phyloP scores from a whole-genome alignment of 129 eudicot genomes.

The Chrysanthemum makinoi region DNA sequence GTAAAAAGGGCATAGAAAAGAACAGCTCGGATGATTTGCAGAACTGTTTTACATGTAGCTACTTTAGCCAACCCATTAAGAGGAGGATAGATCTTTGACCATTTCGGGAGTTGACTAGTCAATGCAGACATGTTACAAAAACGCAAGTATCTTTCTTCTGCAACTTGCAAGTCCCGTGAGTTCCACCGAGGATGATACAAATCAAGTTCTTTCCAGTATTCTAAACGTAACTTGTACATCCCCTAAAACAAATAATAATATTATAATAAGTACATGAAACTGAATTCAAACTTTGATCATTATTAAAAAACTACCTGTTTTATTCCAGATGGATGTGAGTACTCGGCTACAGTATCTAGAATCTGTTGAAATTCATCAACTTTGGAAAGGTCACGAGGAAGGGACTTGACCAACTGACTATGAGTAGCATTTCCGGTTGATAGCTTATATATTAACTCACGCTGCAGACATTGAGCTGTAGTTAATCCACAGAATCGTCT shows the following conservation, averaged over 20 bases:
- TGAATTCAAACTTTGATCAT: background rate
- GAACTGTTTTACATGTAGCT: constrained; percentile 77
- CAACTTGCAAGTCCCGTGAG: constrained; percentile 86
- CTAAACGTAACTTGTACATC: constrained; percentile 71
- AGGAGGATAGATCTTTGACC: constrained; percentile 80
- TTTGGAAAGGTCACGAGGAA: constrained; percentile 91
- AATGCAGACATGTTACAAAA: constrained; percentile 82
- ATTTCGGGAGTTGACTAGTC: constrained; percentile 81
- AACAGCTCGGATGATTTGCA: constrained; percentile 79
- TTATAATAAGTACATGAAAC: background rate
- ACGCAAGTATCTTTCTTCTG: constrained; percentile 87
- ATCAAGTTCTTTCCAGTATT: constrained; percentile 88
- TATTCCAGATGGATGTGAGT: constrained; percentile 87
- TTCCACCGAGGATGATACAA: constrained; percentile 96
- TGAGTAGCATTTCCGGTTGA: constrained; percentile 83
- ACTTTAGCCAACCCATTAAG: constrained; percentile 66
- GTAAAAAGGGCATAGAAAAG: constrained; percentile 67
- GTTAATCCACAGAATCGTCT: constrained; percentile 88
- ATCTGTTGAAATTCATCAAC: constrained; percentile 66
- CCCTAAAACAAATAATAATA: constrained; percentile 53
- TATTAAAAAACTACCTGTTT: constrained; percentile 62
- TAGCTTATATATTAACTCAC: constrained; percentile 79
- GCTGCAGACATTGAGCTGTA: constrained; percentile 71
- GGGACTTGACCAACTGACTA: constrained; percentile 85
- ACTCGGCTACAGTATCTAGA: constrained; percentile 73